Conservation (phyloP, 2,329 filamentous ascomycete species). For the Penicillium nordicum region DNA sequence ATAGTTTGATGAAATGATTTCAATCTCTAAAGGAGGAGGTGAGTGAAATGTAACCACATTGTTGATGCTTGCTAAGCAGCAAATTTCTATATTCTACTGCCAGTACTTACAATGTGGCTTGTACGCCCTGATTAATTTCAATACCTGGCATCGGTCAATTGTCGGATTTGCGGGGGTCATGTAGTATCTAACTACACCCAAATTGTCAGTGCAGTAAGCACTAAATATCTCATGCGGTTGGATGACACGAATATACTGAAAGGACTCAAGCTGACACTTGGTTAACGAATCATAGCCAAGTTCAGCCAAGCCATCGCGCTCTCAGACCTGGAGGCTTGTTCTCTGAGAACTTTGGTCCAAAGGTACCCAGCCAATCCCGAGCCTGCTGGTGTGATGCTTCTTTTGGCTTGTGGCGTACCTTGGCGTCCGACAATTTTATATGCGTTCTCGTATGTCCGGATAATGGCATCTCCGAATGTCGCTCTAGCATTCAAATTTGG, state of each 20-base stretch:
- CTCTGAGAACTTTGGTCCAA: conserved; percentile 1
- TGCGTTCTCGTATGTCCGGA: not conserved
- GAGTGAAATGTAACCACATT: no score
- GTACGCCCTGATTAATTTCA: not conserved
- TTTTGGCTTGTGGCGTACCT: conserved; percentile 16
- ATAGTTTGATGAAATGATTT: no score
- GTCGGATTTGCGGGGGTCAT: conserved; percentile 4
- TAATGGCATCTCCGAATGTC: conserved; percentile 10
- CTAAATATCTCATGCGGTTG: conserved; percentile 5
- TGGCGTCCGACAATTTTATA: conserved; percentile 6
- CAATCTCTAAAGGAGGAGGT: no score
- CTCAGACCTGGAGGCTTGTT: conserved; percentile 11
- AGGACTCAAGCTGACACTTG: not conserved
- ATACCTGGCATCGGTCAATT: conserved; percentile 4
- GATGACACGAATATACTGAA: not conserved
- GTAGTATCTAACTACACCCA: not conserved
- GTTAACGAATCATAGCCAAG: not conserved
- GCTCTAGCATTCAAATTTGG: conserved; percentile 6
- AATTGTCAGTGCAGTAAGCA: conserved; percentile 13
- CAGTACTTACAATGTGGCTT: not conserved
- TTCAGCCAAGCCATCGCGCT: conserved; percentile 4
- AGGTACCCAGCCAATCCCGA: conserved; percentile 6
- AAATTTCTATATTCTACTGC: not conserved
- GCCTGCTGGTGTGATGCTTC: conserved; percentile 11
- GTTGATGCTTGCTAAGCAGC: not conserved